Conservation (phyloP, 1,139 yeast genomes). For the Taphrina confusa region DNA sequence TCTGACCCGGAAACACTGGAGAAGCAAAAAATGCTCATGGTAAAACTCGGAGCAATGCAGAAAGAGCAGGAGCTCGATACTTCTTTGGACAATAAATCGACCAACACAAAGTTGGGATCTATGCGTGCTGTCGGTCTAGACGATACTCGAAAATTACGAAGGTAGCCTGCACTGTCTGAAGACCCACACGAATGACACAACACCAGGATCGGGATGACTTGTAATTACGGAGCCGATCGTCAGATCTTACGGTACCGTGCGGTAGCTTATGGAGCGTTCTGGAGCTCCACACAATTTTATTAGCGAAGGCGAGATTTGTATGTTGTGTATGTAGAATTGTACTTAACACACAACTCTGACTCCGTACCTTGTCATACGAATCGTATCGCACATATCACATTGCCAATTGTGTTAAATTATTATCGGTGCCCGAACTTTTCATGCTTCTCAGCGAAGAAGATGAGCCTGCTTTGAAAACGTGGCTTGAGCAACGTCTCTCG, state of each 20-base stretch:
- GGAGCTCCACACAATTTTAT: slow-evolving; percentile 10
- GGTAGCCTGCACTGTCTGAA: not conserved
- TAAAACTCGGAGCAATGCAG: slow-evolving; percentile 3
- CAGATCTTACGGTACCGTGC: too few relatives aligned
- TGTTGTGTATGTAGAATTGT: too few relatives aligned
- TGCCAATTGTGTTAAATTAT: too few relatives aligned
- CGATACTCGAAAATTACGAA: slow-evolving; percentile 6
- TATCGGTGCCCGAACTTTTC: too few relatives aligned
- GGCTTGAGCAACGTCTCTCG: slow-evolving; percentile 45
- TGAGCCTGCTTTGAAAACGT: slow-evolving; percentile 45
- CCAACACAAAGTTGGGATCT: not conserved
- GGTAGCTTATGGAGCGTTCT: too few relatives aligned
- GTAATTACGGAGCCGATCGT: too few relatives aligned
- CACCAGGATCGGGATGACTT: too few relatives aligned
- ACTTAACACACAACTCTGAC: too few relatives aligned
- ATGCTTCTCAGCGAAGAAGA: slow-evolving; percentile 33
- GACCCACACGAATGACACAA: not conserved
- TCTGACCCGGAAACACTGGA: slow-evolving; percentile 20
- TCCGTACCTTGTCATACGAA: too few relatives aligned
- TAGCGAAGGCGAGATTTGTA: not conserved
- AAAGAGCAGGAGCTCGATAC: too few relatives aligned
- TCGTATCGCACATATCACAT: too few relatives aligned
- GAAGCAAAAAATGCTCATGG: not conserved
- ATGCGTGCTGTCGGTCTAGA: slow-evolving; percentile 19
- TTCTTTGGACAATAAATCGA: not conserved